Conservation (phyloP, 2,329 filamentous ascomycete genomes). For the Ustulina deusta region DNA sequence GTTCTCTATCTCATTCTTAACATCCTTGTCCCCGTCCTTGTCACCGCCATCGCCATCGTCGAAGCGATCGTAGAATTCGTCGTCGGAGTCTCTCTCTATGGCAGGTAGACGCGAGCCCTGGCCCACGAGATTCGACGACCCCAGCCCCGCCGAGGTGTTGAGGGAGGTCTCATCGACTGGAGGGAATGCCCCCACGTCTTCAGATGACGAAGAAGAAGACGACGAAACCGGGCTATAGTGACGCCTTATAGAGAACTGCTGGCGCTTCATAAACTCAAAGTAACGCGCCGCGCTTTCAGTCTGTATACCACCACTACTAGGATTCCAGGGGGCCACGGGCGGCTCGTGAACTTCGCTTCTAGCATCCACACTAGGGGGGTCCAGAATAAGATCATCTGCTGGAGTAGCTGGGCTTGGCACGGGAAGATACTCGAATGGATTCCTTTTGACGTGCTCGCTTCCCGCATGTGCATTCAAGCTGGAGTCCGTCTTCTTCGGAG, state of each 20-base stretch:
- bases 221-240: no score
- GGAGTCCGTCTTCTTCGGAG: not conserved
- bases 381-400: no score
- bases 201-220: not conserved
- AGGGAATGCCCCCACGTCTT: not conserved
- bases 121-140: no score
- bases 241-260: not conserved
- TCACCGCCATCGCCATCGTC: not conserved
- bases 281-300: constrained; percentile 6
- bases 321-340: not conserved
- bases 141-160: no score
- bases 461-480: no score
- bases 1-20: not conserved
- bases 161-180: no score
- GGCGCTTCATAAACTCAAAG: not conserved
- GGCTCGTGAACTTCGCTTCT: no score
- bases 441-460: not conserved
- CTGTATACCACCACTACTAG: not conserved
- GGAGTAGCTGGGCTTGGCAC: not conserved
- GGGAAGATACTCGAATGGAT: not conserved
- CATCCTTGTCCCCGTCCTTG: not conserved
- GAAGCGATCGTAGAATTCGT: not conserved
- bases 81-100: no score
- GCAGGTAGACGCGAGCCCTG: no score
- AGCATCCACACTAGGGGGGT: no score